Evolutionary conservation across 2,329 filamentous ascomycete species (phyloP).

Genomic region (Salinomyces thailandicus): DNA sequence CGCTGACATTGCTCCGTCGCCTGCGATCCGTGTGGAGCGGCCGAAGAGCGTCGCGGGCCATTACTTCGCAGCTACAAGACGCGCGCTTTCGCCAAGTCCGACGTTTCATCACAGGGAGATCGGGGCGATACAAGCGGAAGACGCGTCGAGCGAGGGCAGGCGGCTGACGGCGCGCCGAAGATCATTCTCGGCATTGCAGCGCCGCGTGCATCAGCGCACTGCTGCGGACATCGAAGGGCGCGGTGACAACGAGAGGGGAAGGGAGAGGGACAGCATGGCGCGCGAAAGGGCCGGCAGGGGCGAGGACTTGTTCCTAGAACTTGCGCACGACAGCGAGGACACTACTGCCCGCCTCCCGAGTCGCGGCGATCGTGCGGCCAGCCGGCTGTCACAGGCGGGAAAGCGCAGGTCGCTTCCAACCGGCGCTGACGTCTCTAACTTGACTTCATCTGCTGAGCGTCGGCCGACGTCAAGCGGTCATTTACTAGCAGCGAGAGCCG

Average conservation of each 20-base stretch:
- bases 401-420: conserved; percentile 17
- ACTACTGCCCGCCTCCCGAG: background rate
- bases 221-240: background rate
- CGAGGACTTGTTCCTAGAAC: conserved; percentile 11
- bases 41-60: background rate
- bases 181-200: background rate
- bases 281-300: conserved; percentile 2
- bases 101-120: background rate
- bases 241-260: background rate
- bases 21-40: background rate
- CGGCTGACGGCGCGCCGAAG: background rate
- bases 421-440: background rate
- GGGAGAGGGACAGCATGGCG: conserved; percentile 3
- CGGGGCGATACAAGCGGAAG: background rate
- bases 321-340: conserved; percentile 6
- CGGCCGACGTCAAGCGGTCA: conserved; percentile 15
- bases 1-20: background rate
- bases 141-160: background rate
- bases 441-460: conserved; percentile 7
- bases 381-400: conserved; percentile 40
- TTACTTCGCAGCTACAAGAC: background rate
- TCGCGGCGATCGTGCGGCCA: conserved; percentile 3
- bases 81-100: background rate
- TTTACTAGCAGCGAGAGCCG: conserved; percentile 9
- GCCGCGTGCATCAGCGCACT: background rate